phyloP scores from a whole-genome alignment of 2,329 filamentous ascomycete genomes.

The Phyllosticta paracitricarpa region DNA sequence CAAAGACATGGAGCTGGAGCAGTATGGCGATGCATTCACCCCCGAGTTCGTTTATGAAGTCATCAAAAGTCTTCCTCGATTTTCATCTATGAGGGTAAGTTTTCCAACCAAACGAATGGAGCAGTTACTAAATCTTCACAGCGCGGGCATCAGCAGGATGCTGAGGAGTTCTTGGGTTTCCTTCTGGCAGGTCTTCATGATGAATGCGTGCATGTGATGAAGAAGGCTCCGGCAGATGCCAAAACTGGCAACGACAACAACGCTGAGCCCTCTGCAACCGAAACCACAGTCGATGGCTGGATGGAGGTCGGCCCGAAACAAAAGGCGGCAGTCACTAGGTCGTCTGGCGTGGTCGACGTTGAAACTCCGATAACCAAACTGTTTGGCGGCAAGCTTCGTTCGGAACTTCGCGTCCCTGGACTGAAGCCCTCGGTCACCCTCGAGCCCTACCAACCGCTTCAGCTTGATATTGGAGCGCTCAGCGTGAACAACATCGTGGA shows the following conservation, averaged over 20 bases:
- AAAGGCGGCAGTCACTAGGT: constrained; percentile 73
- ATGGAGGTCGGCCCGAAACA: constrained; percentile 90
- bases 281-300: constrained; percentile 56
- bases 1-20: constrained; percentile 75
- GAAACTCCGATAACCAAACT: constrained; percentile 87
- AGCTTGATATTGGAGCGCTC: constrained; percentile 83
- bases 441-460: constrained; percentile 87
- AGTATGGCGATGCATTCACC: constrained; percentile 82
- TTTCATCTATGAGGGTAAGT: constrained; percentile 81
- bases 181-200: constrained; percentile 87
- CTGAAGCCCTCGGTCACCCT: constrained; percentile 84
- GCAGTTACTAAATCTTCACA: constrained; percentile 29
- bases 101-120: neutral
- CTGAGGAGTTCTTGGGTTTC: constrained; percentile 92
- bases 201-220: constrained; percentile 74
- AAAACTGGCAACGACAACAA: neutral
- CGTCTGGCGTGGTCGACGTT: constrained; percentile 61
- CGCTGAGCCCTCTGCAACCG: neutral
- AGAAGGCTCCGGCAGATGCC: constrained; percentile 31
- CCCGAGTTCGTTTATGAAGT: constrained; percentile 94
- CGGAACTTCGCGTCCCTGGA: constrained; percentile 77
- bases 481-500: constrained; percentile 87
- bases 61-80: constrained; percentile 75
- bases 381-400: constrained; percentile 83
- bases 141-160: constrained; percentile 95